These are phyloP conservation scores for Puccinia triticina DNA, from an alignment of 1,284 basidiomycete genomes.

Conservation along the genomic window DNA sequence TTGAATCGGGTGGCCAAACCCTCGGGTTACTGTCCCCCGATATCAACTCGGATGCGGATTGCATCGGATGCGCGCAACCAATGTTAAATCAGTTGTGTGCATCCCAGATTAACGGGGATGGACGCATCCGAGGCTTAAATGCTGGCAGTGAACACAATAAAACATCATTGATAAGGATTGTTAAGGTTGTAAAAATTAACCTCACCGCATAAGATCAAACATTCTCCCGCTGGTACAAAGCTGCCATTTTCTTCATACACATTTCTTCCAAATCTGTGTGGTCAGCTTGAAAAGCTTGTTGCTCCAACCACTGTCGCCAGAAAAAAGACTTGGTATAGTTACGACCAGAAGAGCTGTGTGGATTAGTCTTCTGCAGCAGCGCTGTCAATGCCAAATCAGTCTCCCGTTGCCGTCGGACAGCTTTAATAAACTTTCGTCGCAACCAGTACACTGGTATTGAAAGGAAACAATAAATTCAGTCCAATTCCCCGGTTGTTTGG, in stretches of 20 bases:
- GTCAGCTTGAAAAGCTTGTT: slow-evolving; percentile 2
- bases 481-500: background rate
- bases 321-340: background rate
- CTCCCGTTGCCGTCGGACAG: background rate
- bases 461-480: too few species aligned
- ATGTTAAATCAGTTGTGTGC: too few species aligned
- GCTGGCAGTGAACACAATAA: too few species aligned
- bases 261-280: background rate
- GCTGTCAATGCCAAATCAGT: background rate
- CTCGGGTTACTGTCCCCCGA: too few species aligned
- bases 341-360: background rate
- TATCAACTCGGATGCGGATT: too few species aligned
- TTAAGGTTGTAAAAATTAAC: background rate
- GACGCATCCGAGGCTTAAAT: too few species aligned
- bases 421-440: background rate
- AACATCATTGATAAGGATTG: too few species aligned
- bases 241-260: background rate
- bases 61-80: too few species aligned
- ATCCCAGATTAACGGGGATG: too few species aligned
- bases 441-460: background rate
- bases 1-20: too few species aligned
- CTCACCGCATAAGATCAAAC: background rate
- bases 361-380: background rate
- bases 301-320: background rate
- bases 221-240: background rate